Percentiles rank a stretch among this genome's conserved stretches.
Evolutionary conservation across 805 yeast genomes (phyloP).

Genomic region (Grigorovia transvaalensis): DNA sequence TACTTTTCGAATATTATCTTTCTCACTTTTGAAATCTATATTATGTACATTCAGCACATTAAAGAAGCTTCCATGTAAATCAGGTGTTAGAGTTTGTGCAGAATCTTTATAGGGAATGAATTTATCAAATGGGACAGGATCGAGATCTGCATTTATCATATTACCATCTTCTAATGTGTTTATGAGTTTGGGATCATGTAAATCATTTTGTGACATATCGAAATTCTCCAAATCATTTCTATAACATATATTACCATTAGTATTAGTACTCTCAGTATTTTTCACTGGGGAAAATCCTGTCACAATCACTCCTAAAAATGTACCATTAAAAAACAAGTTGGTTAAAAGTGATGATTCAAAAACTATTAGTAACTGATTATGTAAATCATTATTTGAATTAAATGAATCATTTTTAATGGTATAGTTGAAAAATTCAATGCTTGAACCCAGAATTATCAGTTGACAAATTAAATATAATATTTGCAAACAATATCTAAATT

Average conservation of each 20-base stretch:
- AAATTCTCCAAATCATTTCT: background rate
- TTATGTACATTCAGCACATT: background rate
- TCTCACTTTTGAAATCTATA: background rate
- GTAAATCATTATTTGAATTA: constrained; percentile 1
- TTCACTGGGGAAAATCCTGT: background rate
- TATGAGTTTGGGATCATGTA: background rate
- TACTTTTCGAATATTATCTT: background rate
- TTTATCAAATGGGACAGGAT: constrained; percentile 8
- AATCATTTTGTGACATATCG: constrained; percentile 3
- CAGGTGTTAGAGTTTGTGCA: constrained; percentile 26
- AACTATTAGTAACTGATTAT: constrained; percentile 9
- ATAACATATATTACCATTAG: background rate
- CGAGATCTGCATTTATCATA: background rate
- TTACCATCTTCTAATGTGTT: background rate
- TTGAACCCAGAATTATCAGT: constrained; percentile 11
- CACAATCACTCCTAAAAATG: constrained; percentile 8
- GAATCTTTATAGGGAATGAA: constrained; percentile 24
- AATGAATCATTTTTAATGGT: constrained; percentile 5
- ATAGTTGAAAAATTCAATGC: constrained; percentile 15
- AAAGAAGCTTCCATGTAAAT: background rate
- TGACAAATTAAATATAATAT: constrained; percentile 6
- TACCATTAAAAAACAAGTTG: constrained; percentile 16
- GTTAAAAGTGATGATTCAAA: constrained; percentile 15
- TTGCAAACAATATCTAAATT: background rate
- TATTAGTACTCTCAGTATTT: background rate